Conservation (phyloP, 345 rosid genomes). For the Camelina laxa region DNA sequence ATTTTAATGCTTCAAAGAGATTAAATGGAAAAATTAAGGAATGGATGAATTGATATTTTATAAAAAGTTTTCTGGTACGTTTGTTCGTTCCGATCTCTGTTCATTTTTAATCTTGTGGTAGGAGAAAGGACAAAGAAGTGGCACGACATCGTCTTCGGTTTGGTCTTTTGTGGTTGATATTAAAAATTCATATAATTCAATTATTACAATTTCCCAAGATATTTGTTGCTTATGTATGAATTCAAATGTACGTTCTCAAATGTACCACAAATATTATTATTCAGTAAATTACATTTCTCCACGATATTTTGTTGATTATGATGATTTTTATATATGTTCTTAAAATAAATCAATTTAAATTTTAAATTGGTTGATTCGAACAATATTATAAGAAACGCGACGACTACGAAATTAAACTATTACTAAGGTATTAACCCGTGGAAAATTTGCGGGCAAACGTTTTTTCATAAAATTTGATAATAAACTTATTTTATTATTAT, state of each 20-base stretch:
- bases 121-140: constrained; percentile 33
- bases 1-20: constrained; percentile 24
- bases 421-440: too few species aligned
- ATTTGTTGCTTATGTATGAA: neutral
- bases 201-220: constrained; percentile 25
- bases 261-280: neutral
- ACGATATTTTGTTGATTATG: constrained; percentile 23
- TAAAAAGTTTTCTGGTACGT: constrained; percentile 2
- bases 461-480: too few species aligned
- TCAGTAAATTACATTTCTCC: neutral
- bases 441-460: too few species aligned
- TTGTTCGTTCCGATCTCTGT: constrained; percentile 6
- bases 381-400: neutral
- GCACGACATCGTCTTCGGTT: constrained; percentile 36
- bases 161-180: constrained; percentile 38
- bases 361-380: constrained; percentile 1
- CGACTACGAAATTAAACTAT: neutral
- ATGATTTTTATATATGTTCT: neutral
- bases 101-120: constrained; percentile 24
- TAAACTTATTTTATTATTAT: too few species aligned
- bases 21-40: constrained; percentile 27
- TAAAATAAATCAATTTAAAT: neutral
- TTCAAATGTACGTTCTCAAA: too few species aligned
- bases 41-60: neutral
- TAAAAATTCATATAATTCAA: constrained; percentile 11